A percentile compares a stretch with the other conserved stretches of the same genome.
These are phyloP conservation scores for Eucalyptus globulus DNA, from an alignment of 345 rosid genomes.

Conservation along the genomic window DNA sequence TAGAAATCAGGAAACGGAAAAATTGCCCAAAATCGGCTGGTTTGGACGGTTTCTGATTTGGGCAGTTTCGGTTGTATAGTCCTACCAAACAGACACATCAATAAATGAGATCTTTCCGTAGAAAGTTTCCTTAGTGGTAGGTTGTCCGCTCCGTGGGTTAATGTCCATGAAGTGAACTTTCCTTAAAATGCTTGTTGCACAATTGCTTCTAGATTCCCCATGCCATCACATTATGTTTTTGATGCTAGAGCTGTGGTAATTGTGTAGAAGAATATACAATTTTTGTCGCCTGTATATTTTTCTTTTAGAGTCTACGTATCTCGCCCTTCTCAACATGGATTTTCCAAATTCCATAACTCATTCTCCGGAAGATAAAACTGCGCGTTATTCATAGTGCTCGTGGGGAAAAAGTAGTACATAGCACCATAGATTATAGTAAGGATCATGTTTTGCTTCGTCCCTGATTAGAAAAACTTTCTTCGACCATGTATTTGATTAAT, in stretches of 20 bases:
- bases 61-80: accelerated
- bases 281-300: background rate
- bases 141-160: background rate
- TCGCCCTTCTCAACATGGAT: background rate
- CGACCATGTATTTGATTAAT: background rate
- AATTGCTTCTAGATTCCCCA: background rate
- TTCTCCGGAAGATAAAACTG: background rate
- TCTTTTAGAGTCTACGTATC: background rate
- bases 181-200: background rate
- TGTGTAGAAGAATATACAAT: background rate
- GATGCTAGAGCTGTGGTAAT: background rate
- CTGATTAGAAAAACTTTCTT: background rate
- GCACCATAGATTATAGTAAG: background rate
- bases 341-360: background rate
- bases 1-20: accelerated
- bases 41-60: too few relatives aligned
- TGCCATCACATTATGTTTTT: background rate
- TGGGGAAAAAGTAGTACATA: background rate
- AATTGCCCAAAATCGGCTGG: too few relatives aligned
- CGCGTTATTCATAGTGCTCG: background rate
- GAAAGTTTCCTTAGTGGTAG: background rate
- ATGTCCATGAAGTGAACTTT: background rate
- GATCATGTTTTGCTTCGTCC: background rate
- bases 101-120: background rate
- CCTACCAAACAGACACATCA: background rate